Evolutionary conservation across 495 filamentous ascomycete species (phyloP).

Genomic region (Aspergillus biplanus): DNA sequence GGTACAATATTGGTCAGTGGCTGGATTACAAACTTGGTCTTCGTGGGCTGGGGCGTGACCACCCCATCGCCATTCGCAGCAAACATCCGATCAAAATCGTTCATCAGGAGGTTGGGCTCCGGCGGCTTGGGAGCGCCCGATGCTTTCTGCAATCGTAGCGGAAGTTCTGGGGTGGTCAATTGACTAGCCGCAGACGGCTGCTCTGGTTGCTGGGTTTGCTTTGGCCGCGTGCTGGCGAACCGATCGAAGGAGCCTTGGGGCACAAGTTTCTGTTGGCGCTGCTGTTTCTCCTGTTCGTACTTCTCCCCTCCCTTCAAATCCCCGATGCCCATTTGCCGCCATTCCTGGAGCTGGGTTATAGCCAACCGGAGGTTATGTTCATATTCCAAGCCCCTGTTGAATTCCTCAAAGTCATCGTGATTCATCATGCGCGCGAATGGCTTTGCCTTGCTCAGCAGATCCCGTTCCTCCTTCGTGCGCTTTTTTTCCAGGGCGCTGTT

Average conservation of each 20-base stretch:
- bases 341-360: conserved; percentile 90
- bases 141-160: conserved; percentile 56
- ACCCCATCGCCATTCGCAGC: conserved; percentile 43
- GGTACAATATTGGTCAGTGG: conserved; percentile 61
- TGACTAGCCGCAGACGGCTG: conserved; percentile 70
- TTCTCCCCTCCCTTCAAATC: conserved; percentile 88
- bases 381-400: conserved; percentile 80
- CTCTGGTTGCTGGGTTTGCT: conserved; percentile 63
- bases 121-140: conserved; percentile 36
- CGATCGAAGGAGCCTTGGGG: conserved; percentile 82
- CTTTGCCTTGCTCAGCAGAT: conserved; percentile 88
- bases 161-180: conserved; percentile 77
- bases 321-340: conserved; percentile 80
- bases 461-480: conserved; percentile 90
- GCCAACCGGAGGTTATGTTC: conserved; percentile 91
- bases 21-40: conserved; percentile 50
- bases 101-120: conserved; percentile 39
- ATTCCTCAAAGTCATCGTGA: conserved; percentile 82
- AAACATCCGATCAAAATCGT: conserved; percentile 49
- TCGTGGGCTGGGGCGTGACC: conserved; percentile 45
- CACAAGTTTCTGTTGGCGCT: conserved; percentile 67
- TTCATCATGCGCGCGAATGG: conserved; percentile 98
- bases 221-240: conserved; percentile 62
- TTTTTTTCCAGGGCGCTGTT: conserved; percentile 89
- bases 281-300: conserved; percentile 89